Evolutionary conservation across 345 rosid species (phyloP), one percentile per base, ranked within the genome.

Genomic region (Moricandia moricandioides): DNA sequence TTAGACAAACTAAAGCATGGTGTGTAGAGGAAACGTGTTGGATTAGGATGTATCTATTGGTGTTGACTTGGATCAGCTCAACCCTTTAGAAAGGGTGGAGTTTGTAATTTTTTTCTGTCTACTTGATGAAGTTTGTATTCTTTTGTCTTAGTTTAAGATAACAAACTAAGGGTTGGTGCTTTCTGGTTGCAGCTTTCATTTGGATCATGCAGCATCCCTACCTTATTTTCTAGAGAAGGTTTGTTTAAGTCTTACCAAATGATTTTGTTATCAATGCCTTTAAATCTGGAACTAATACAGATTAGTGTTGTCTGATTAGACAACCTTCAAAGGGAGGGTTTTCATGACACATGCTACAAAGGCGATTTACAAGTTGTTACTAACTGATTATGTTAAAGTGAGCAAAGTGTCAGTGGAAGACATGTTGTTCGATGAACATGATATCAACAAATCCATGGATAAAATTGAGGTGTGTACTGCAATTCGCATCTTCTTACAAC

Each of bases 341-440:
- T 94, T 90, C 78, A 92, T 92, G 99, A 95, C 99, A 33, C 96
- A 95, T 86, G 97, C 97, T 4, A 95, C 99, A 30, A 95, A 95
- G 79, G 99, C 91, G 57, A 88, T 95, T 55, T 95, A 92, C 83
- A 92, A 87, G 85, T 72, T 95, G 81, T 75, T 95, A 43, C 76
- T 95, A 83, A 86, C 96, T 0, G 97, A 95, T 87, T 95, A 92
- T 82, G 92, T 95, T 0, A 95, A 95, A 90, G 97, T 92, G 40
- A 95, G 99, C 89, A 95, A 95, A 74, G 92, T 95, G 62, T 95
- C 97, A 3, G 89, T 92, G 56, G 99, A 95, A 83, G 99, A 95
- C 70, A 95, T 95, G 97, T 54, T 95, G 78, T 95, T 83, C 69
- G 93, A 89, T 84, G 99, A 92, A 70, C 96, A 92, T 72, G 99